Evolutionary conservation across 2,329 filamentous ascomycete genomes (phyloP).

Genomic region (Phoma sp.): DNA sequence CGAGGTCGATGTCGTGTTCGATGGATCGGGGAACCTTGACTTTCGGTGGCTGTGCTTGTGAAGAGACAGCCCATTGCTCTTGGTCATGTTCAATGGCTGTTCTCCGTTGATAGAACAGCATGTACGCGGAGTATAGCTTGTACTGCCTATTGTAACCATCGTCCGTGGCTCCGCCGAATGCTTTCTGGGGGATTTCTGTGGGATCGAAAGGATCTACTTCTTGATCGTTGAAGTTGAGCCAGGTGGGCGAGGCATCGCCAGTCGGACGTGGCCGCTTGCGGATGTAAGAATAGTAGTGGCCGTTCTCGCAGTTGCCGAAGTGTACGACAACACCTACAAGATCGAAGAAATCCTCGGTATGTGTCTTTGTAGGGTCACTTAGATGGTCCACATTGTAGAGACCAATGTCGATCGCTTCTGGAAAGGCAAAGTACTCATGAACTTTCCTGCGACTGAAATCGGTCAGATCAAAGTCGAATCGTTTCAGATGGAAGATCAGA

Average conservation of each 20-base stretch:
- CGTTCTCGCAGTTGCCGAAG: constrained; percentile 88
- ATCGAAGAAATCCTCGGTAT: constrained; percentile 80
- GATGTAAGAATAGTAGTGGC: constrained; percentile 97
- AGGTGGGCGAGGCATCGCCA: constrained; percentile 57
- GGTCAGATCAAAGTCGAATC: constrained; percentile 80
- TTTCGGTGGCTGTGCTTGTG: constrained; percentile 52
- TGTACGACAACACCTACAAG: constrained; percentile 95
- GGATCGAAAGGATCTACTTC: constrained; percentile 78
- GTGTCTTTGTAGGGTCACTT: constrained; percentile 64
- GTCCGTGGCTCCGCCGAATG: constrained; percentile 63
- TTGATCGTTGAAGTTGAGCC: constrained; percentile 97
- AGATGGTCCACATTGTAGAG: constrained; percentile 89
- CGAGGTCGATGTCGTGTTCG: constrained; percentile 65
- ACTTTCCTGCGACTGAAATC: constrained; percentile 87
- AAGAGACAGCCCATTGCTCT: constrained; percentile 48
- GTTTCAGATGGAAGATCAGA: constrained; percentile 91
- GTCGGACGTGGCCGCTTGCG: constrained; percentile 72
- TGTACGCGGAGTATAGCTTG: constrained; percentile 76
- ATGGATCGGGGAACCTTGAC: constrained; percentile 55
- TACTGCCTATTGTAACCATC: constrained; percentile 36
- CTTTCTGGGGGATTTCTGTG: constrained; percentile 72
- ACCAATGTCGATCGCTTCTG: constrained; percentile 80
- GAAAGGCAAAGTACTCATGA: constrained; percentile 93
- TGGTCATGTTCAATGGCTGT: constrained; percentile 62
- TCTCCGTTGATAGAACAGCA: constrained; percentile 93